Conservation (phyloP, 805 yeast species). For the Saturnispora kantuleensis region DNA sequence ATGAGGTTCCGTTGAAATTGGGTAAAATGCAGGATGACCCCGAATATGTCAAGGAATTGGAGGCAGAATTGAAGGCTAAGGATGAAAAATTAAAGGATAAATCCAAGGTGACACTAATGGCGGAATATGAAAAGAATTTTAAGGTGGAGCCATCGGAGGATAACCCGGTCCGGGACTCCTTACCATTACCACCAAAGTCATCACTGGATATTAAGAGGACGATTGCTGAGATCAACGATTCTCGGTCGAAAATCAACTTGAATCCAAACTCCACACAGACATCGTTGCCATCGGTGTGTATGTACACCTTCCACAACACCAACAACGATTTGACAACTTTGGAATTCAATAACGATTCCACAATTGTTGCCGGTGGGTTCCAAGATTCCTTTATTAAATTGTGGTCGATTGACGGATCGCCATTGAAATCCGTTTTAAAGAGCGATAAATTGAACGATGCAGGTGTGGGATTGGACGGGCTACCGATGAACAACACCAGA, state of each 20-base stretch:
- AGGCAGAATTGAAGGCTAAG: constrained; percentile 68
- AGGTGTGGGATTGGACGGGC: constrained; percentile 19
- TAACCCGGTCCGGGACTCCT: constrained; percentile 60
- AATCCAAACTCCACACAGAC: constrained; percentile 38
- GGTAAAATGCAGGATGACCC: constrained; percentile 84
- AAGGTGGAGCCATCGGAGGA: constrained; percentile 43
- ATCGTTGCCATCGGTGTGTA: constrained; percentile 86
- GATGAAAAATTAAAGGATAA: constrained; percentile 42
- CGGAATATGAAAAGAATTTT: constrained; percentile 52
- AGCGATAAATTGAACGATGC: constrained; percentile 38
- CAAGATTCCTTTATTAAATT: constrained; percentile 83
- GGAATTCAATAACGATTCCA: constrained; percentile 79
- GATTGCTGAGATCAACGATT: constrained; percentile 70
- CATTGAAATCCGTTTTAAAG: constrained; percentile 53
- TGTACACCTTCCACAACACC: constrained; percentile 97
- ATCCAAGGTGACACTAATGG: constrained; percentile 38
- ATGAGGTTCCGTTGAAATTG: constrained; percentile 63
- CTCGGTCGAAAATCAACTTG: constrained; percentile 51
- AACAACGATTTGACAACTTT: constrained; percentile 79
- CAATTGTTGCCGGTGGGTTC: constrained; percentile 87
- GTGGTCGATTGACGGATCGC: constrained; percentile 91
- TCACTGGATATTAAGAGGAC: constrained; percentile 72
- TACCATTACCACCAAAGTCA: constrained; percentile 83
- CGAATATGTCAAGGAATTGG: constrained; percentile 75
- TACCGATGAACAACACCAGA: constrained; percentile 27